Conservation (phyloP, 371 early-diverging fungal species). For the Syncephalis fuscata region DNA sequence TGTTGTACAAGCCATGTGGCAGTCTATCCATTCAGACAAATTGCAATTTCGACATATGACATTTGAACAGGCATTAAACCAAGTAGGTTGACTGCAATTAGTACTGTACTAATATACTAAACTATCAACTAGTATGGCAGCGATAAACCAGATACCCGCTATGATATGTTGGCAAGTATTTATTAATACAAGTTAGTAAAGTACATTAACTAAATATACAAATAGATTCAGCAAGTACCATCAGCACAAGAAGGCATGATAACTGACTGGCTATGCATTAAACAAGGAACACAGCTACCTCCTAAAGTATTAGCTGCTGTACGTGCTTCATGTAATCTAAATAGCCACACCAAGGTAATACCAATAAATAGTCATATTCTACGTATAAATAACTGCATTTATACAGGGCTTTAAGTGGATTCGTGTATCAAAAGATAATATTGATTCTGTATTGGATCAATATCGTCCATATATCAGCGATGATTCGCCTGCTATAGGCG, state of each 20-base stretch:
- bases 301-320: too few relatives aligned
- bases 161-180: slow-evolving; percentile 37
- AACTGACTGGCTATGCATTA: slow-evolving; percentile 14
- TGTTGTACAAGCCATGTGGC: slow-evolving; percentile 54
- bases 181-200: neutral
- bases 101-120: too few relatives aligned
- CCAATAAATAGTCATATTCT: too few relatives aligned
- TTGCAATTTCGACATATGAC: neutral
- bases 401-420: too few relatives aligned
- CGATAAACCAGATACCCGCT: slow-evolving; percentile 81
- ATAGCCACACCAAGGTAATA: too few relatives aligned
- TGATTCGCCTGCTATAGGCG: neutral
- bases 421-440: too few relatives aligned
- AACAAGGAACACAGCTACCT: slow-evolving; percentile 12
- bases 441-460: too few relatives aligned
- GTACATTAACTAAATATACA: neutral
- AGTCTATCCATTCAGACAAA: slow-evolving; percentile 11
- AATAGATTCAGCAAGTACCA: slow-evolving; percentile 24
- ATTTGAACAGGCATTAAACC: neutral
- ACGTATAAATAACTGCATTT: too few relatives aligned
- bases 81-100: neutral
- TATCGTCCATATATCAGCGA: neutral
- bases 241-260: slow-evolving; percentile 5
- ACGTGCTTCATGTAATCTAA: too few relatives aligned
- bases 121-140: slow-evolving; percentile 47